Evolutionary conservation across 768 basidiomycete species (phyloP), one percentile per base, ranked within the genome.

Genomic region (Rhizopogon vesiculosus): DNA sequence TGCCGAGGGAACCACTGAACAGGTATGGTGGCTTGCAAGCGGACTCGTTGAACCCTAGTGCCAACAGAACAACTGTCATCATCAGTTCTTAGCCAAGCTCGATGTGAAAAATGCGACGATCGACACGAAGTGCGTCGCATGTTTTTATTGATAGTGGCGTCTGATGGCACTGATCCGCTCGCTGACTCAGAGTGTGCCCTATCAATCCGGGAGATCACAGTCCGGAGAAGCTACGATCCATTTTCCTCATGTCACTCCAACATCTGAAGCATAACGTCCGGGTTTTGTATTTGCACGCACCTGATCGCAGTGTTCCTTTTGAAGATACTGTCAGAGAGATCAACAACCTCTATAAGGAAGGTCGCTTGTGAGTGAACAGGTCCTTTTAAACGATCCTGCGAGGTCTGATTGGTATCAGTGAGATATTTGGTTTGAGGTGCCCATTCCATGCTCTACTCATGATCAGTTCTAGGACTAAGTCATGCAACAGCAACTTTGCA

Each of bases 281-380:
- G 5, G 76, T 78, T 16, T 74, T 81, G 67, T 86, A 85, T 58
- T 69, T 86, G 31, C 85, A 86, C 56, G 79, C 75, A 10, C 85
- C 85, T 1, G 84, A 87, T 62, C 74, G 79, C 22, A 76, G 72
- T 15, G 78, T 82, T 3, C 78, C 83, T 0, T 84, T 80, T 54
- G 79, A 82, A 60, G 74, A 80, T 7, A 86, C 84, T 0, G 59
- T 81, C 25, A 76, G 76, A 29, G 80, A 76, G 13, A 71, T 84
- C 3, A 74, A 86, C 45, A 77, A 79, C 45, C 68, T 85, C 12
- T 74, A 85, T 62, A 75, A 78, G 43, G 76, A 84, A 56, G 85
- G 84, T 0, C 73, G 76, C 45, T 85, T 84, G 79, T 81, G 61
- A 55, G 76, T 66, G 19, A 8, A 19, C 8, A 10, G 10, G 15